Evolutionary conservation across 768 basidiomycete genomes (phyloP).

Genomic region (Chalciporus piperatus): DNA sequence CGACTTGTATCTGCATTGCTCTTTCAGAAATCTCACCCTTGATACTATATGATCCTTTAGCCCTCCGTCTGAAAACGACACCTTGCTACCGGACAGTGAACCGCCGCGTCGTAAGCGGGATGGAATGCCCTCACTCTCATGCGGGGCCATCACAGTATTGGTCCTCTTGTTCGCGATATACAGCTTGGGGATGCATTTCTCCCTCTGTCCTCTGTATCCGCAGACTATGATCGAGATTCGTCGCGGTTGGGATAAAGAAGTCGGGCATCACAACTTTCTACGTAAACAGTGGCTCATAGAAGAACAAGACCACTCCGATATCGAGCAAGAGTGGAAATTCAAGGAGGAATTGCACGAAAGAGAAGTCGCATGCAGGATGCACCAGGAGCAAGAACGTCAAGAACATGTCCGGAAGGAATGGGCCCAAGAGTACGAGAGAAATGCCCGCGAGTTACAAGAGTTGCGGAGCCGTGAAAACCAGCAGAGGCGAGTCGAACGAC

Average conservation of each 20-base stretch:
- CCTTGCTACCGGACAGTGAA: neutral
- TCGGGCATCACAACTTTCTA: neutral
- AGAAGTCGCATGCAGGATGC: neutral
- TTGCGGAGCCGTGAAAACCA: slow-evolving; percentile 1
- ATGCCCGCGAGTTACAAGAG: slow-evolving; percentile 4
- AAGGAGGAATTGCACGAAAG: slow-evolving; percentile 11
- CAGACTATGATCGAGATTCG: slow-evolving; percentile 6
- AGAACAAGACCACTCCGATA: neutral
- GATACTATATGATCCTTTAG: neutral
- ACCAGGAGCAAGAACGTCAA: slow-evolving; percentile 8
- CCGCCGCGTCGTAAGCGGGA: neutral
- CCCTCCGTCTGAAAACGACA: neutral
- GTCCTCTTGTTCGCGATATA: neutral
- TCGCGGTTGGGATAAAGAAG: slow-evolving; percentile 10
- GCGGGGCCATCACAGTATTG: neutral
- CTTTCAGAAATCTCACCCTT: neutral
- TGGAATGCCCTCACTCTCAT: neutral
- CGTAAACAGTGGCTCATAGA: slow-evolving; percentile 10
- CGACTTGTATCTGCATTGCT: neutral
- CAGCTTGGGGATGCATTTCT: slow-evolving; percentile 5
- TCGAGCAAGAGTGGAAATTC: slow-evolving; percentile 5
- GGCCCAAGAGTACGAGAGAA: slow-evolving; percentile 1
- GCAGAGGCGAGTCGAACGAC: slow-evolving; percentile 1
- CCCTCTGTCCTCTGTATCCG: slow-evolving; percentile 11
- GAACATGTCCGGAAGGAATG: slow-evolving; percentile 1